Conservation (phyloP, 148 eudicot species). For the Salicornia ramosissima region DNA sequence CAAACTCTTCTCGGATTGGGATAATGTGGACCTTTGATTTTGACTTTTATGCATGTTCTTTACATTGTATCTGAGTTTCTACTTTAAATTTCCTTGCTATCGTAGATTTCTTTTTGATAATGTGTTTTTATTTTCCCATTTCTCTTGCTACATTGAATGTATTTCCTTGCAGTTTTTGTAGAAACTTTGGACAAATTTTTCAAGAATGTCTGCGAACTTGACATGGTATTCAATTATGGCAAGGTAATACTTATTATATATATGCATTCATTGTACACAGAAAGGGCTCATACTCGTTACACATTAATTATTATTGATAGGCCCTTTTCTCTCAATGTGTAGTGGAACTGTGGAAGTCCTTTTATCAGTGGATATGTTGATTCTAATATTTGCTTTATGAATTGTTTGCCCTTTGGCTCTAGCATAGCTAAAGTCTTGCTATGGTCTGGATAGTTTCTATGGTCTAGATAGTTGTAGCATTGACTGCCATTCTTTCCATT, state of each 20-base stretch:
- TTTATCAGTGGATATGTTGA: no score
- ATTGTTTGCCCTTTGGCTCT: no score
- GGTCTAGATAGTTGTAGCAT: not conserved
- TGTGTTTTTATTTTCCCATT: not conserved
- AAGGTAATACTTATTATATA: constrained; percentile 44
- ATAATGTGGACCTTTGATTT: not conserved
- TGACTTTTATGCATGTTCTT: not conserved
- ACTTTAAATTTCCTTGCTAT: not conserved
- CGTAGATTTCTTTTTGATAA: not conserved
- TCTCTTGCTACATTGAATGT: constrained; percentile 8
- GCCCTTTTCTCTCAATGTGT: no score
- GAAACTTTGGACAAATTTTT: constrained; percentile 92
- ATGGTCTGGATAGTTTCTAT: not conserved
- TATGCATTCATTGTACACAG: not conserved
- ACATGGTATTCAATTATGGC: constrained; percentile 69
- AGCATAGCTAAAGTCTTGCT: no score
- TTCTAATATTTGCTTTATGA: no score
- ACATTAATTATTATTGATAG: no score
- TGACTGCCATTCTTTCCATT: not conserved
- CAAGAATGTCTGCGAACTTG: constrained; percentile 93
- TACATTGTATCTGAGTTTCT: not conserved
- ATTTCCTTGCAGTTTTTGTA: constrained; percentile 64
- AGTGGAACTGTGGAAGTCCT: no score
- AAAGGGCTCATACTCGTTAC: not conserved
- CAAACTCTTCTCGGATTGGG: not conserved